Evolutionary conservation across 2,329 filamentous ascomycete species (phyloP), one percentile per base, ranked within the genome.

Genomic region (Epichloe gansuensis): DNA sequence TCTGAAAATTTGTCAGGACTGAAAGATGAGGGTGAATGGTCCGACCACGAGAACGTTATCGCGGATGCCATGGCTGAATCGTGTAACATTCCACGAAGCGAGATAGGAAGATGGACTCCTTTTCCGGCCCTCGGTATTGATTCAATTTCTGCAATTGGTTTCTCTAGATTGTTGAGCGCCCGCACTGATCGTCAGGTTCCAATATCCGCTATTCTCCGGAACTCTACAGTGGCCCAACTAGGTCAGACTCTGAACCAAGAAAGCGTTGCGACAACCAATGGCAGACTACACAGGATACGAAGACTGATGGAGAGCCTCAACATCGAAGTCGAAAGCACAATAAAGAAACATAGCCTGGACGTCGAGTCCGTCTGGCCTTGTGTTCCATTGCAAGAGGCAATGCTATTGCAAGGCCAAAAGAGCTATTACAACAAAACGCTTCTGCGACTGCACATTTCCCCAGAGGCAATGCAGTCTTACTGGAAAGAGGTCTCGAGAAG

Each of bases 351-450:
- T 2, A 64, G 65, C 0, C 63, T 65, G 4, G 45, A 58, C 0
- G 70, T 86, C 3, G 67, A 77, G 34, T 72, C 70, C 1, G 73
- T 95, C 8, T 69, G 91, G 5, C 90, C 90, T 1, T 95, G 91
- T 63, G 94, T 89, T 1, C 86, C 90, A 1, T 70, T 96, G 0
- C 91, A 96, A 65, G 86, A 94, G 69, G 86, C 85, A 1, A 95
- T 95, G 89, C 72, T 95, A 0, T 78, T 80, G 8, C 60, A 72
- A 56, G 67, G 67, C 1, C 65, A 70, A 11, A 67, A 69, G 1
- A 74, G 81, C 2, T 95, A 95, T 63, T 81, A 78, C 60, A 95
- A 95, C 63, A 79, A 78, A 47, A 80, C 88, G 52, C 66, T 84
- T 0, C 78, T 95, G 56, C 72, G 75, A 5, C 63, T 94, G 6